phyloP scores from a whole-genome alignment of 176 grass and related monocot genomes.

The Elaeis guineensis region DNA sequence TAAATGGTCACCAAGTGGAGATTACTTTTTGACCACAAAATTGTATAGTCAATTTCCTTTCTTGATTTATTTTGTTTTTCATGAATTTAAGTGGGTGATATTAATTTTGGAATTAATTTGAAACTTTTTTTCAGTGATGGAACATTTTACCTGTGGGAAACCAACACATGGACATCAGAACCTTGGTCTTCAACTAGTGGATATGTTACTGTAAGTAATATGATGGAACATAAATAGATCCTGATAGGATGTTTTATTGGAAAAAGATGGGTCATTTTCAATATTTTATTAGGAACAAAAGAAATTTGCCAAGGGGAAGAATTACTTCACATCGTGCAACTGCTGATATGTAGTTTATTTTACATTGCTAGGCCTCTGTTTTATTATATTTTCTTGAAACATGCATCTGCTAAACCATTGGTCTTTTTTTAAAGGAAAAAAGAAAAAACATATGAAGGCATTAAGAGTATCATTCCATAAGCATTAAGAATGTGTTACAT shows the following conservation, averaged over 20 bases:
- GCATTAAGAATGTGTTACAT: not conserved
- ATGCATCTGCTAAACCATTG: too few relatives aligned
- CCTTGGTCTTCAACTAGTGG: slow-evolving; percentile 93
- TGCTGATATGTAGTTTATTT: too few relatives aligned
- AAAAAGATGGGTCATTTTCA: not conserved
- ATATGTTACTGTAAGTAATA: slow-evolving; percentile 68
- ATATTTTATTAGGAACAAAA: not conserved
- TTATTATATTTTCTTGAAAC: too few relatives aligned
- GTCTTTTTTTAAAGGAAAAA: too few relatives aligned
- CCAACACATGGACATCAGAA: slow-evolving; percentile 90
- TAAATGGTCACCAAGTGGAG: slow-evolving; percentile 88
- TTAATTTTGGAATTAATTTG: slow-evolving; percentile 16
- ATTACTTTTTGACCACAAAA: slow-evolving; percentile 83
- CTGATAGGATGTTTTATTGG: too few relatives aligned
- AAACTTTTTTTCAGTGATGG: slow-evolving; percentile 52
- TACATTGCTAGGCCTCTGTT: too few relatives aligned
- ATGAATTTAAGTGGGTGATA: not conserved
- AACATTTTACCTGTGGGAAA: slow-evolving; percentile 95
- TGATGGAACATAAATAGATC: slow-evolving; percentile 2
- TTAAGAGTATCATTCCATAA: too few relatives aligned
- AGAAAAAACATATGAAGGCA: too few relatives aligned
- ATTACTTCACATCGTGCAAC: too few relatives aligned
- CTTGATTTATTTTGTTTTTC: slow-evolving; percentile 14
- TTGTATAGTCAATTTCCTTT: slow-evolving; percentile 46
- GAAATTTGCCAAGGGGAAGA: too few relatives aligned